Evolutionary conservation across 495 filamentous ascomycete genomes (phyloP).

Genomic region (Lepidopterella palustris): DNA sequence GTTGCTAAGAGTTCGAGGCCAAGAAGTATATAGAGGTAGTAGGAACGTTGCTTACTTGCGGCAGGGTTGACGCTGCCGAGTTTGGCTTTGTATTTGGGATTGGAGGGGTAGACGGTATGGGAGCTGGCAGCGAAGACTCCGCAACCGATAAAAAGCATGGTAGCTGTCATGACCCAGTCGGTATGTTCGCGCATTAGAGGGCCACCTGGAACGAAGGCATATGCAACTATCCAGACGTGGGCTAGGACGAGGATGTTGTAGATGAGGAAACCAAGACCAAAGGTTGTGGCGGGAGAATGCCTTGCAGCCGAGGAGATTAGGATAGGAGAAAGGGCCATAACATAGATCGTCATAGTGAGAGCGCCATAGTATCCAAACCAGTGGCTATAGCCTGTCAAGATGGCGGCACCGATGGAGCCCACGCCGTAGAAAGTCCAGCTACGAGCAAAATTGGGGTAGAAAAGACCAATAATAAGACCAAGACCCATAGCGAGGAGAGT

Average conservation of each 20-base stretch:
- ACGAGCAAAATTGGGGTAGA: constrained; percentile 58
- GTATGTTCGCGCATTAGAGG: constrained; percentile 90
- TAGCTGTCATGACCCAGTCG: constrained; percentile 85
- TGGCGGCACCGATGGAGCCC: constrained; percentile 68
- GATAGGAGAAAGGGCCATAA: constrained; percentile 74
- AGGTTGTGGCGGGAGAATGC: constrained; percentile 66
- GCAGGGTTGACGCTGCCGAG: constrained; percentile 43
- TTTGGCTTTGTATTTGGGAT: constrained; percentile 41
- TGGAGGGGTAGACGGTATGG: constrained; percentile 38
- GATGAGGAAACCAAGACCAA: constrained; percentile 79
- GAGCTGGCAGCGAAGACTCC: constrained; percentile 74
- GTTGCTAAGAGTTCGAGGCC: constrained; percentile 72
- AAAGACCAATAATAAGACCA: constrained; percentile 74
- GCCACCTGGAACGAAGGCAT: constrained; percentile 97
- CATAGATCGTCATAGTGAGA: constrained; percentile 65
- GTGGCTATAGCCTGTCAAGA: constrained; percentile 70
- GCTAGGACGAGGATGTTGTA: constrained; percentile 91
- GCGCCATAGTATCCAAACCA: constrained; percentile 92
- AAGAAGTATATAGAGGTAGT: constrained; percentile 68
- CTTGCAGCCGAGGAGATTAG: constrained; percentile 68
- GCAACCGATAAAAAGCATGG: constrained; percentile 75
- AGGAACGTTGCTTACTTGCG: constrained; percentile 52
- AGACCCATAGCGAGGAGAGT: constrained; percentile 81
- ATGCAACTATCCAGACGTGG: constrained; percentile 97
- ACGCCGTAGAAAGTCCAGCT: constrained; percentile 78